These are phyloP conservation scores for Leishmania martiniquensis DNA, from an alignment of 208 protist genomes.

Conservation along the genomic window DNA sequence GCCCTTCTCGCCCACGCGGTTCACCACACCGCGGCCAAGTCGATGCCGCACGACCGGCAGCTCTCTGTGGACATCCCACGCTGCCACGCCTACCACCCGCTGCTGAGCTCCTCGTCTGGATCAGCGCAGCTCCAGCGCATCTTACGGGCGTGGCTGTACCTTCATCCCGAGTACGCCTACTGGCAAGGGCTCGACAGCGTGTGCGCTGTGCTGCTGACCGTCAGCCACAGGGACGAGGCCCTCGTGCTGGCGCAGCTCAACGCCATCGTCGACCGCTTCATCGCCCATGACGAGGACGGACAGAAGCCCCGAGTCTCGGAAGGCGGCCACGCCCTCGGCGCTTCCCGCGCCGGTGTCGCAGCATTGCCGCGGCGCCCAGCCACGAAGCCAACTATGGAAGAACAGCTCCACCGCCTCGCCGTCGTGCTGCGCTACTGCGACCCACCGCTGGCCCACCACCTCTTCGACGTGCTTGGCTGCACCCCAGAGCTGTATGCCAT, in stretches of 20 bases:
- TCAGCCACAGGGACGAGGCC: constrained; percentile 69
- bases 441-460: constrained; percentile 88
- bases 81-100: constrained; percentile 94
- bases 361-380: neutral
- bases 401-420: constrained; percentile 67
- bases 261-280: constrained; percentile 78
- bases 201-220: constrained; percentile 83
- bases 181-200: constrained; percentile 96
- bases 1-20: constrained; percentile 22
- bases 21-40: constrained; percentile 22
- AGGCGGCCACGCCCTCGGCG: neutral
- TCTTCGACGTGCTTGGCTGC: constrained; percentile 82
- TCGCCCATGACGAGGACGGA: constrained; percentile 62
- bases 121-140: constrained; percentile 73
- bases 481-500: constrained; percentile 95
- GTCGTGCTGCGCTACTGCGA: constrained; percentile 86
- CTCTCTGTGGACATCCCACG: constrained; percentile 94
- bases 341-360: neutral
- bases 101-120: constrained; percentile 75
- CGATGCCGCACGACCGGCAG: constrained; percentile 75
- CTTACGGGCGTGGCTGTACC: constrained; percentile 83
- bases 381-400: constrained; percentile 61
- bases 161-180: constrained; percentile 58
- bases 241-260: constrained; percentile 82
- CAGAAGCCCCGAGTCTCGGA: neutral